phyloP scores from a whole-genome alignment of 2,329 filamentous ascomycete species.

The Elsinoe perseae region DNA sequence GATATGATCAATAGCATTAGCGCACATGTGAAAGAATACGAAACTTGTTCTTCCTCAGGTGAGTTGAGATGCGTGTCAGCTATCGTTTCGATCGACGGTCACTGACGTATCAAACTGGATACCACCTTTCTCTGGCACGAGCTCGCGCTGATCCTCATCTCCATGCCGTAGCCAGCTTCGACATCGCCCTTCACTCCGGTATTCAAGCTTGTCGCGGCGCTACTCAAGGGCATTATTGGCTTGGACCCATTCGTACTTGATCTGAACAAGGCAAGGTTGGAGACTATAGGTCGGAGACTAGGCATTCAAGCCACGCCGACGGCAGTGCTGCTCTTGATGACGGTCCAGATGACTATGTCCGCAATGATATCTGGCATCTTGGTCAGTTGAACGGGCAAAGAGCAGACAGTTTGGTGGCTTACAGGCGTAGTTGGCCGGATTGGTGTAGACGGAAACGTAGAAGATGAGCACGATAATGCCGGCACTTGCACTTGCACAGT shows the following conservation, averaged over 20 bases:
- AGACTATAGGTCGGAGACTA: too few species aligned
- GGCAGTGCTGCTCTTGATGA: slow-evolving; percentile 13
- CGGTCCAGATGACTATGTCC: slow-evolving; percentile 9
- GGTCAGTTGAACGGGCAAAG: not conserved
- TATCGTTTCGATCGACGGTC: not conserved
- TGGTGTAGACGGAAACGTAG: slow-evolving; percentile 4
- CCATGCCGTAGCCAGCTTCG: too few species aligned
- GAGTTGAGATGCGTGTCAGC: too few species aligned
- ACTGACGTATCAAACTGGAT: too few species aligned
- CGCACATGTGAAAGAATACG: not conserved
- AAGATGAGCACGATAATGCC: slow-evolving; percentile 14
- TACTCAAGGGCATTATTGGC: too few species aligned
- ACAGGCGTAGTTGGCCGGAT: not conserved
- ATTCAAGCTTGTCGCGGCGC: too few species aligned
- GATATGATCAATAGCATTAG: not conserved
- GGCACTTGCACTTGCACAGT: slow-evolving; percentile 5
- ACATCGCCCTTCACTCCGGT: too few species aligned
- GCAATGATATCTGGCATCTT: not conserved
- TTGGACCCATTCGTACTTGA: too few species aligned
- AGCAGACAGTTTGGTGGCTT: not conserved
- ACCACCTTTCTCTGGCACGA: too few species aligned
- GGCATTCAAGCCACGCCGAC: not conserved
- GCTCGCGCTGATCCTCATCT: too few species aligned
- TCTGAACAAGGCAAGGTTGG: too few species aligned
- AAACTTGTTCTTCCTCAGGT: not conserved